Conservation (phyloP, 1,284 basidiomycete species). For the Trichosporon asahii region DNA sequence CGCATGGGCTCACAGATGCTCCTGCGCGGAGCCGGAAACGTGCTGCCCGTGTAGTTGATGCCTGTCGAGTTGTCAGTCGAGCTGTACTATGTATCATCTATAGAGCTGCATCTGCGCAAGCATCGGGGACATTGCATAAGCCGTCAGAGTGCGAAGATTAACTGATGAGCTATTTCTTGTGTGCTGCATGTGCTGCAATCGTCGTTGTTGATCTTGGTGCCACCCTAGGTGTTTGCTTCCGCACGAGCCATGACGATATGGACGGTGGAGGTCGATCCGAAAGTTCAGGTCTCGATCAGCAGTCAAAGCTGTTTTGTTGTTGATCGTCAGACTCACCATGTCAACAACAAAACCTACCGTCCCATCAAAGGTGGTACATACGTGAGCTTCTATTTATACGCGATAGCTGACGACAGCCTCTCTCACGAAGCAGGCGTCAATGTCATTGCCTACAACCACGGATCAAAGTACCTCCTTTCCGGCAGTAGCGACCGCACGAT, state of each 20-base stretch:
- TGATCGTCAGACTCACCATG: not conserved
- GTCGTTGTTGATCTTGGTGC: not conserved
- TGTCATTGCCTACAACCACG: constrained; percentile 79
- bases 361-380: constrained; percentile 32
- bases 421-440: constrained; percentile 76
- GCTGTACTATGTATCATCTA: not conserved
- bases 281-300: not conserved
- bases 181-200: not conserved
- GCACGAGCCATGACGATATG: not conserved
- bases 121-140: not conserved
- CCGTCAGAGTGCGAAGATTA: not conserved
- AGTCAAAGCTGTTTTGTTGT: not conserved
- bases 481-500: constrained; percentile 88
- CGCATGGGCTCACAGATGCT: constrained; percentile 77
- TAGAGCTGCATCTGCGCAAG: not conserved
- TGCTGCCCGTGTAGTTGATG: constrained; percentile 63
- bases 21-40: constrained; percentile 70
- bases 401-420: constrained; percentile 33
- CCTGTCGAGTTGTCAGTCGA: not conserved
- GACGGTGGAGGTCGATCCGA: not conserved
- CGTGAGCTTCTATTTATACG: constrained; percentile 15
- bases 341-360: constrained; percentile 9
- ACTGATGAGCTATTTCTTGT: not conserved
- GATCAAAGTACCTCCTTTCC: constrained; percentile 79
- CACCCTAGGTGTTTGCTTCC: not conserved